Percentiles rank a stretch among this genome's conserved stretches.
These are phyloP conservation scores for Holtermanniella nyarrowii DNA, from an alignment of 768 basidiomycete genomes.

Conservation along the genomic window DNA sequence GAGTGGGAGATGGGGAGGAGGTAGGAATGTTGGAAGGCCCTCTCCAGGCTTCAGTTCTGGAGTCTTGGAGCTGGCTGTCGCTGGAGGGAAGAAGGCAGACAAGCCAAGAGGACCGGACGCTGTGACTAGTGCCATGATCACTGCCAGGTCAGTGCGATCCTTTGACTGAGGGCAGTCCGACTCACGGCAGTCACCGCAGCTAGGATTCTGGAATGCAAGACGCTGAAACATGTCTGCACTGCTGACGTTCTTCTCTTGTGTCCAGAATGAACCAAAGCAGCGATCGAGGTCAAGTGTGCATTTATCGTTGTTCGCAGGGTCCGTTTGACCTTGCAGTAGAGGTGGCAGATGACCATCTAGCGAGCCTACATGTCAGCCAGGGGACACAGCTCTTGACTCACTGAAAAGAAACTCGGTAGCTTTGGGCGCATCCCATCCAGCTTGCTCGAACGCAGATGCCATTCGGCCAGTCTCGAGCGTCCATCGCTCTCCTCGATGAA, in stretches of 20 bases:
- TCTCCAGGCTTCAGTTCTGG: slow-evolving; percentile 1
- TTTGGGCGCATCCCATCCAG: slow-evolving; percentile 34
- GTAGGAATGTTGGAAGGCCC: slow-evolving; percentile 14
- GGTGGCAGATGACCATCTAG: slow-evolving; percentile 38
- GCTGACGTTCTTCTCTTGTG: slow-evolving; percentile 9
- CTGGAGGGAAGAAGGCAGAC: slow-evolving; percentile 35
- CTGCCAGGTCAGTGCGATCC: slow-evolving; percentile 2
- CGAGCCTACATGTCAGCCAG: slow-evolving; percentile 17
- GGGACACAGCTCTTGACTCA: slow-evolving; percentile 7
- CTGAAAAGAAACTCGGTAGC: slow-evolving; percentile 34
- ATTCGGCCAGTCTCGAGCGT: slow-evolving; percentile 25
- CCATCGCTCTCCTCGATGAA: slow-evolving; percentile 28
- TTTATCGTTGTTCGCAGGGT: slow-evolving; percentile 8
- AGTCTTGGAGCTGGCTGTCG: slow-evolving; percentile 14
- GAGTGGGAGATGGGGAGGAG: slow-evolving; percentile 36
- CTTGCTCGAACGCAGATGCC: slow-evolving; percentile 18
- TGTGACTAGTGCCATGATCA: slow-evolving; percentile 33
- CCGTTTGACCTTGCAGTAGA: slow-evolving; percentile 12
- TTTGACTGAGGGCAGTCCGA: neutral
- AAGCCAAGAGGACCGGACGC: slow-evolving; percentile 33
- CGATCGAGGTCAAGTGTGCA: slow-evolving; percentile 30
- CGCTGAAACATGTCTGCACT: slow-evolving; percentile 37
- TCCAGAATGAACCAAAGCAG: slow-evolving; percentile 39
- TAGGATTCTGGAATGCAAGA: slow-evolving; percentile 35
- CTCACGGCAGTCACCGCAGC: slow-evolving; percentile 40